Evolutionary conservation across 1,139 yeast species (phyloP).

Genomic region (Debaryomyces udenii): DNA sequence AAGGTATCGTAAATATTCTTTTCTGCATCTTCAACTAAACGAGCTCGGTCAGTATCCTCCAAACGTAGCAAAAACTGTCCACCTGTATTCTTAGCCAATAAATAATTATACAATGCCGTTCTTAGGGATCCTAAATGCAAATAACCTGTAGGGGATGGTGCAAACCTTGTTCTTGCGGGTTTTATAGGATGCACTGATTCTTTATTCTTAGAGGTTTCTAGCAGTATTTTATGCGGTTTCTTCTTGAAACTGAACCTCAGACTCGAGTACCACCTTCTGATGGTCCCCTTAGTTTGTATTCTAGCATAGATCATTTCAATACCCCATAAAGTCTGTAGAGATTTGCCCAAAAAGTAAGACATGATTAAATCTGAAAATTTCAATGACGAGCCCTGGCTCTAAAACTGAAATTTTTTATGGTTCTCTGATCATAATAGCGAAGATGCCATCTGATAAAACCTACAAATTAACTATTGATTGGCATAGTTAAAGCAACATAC

Average conservation of each 20-base stretch:
- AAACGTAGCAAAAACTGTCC: constrained; percentile 82
- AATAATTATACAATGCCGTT: constrained; percentile 88
- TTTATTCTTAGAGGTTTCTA: constrained; percentile 2
- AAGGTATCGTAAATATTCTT: constrained; percentile 73
- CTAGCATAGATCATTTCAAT: constrained; percentile 1
- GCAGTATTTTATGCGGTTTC: constrained; percentile 2
- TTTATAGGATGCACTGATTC: constrained; percentile 42
- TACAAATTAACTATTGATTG: constrained; percentile 1
- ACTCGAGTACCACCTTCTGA: constrained; percentile 11
- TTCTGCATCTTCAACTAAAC: constrained; percentile 84
- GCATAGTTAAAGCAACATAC: background rate
- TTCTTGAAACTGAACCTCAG: constrained; percentile 13
- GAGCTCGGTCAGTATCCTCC: constrained; percentile 88
- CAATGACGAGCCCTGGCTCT: constrained; percentile 6
- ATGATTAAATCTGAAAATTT: constrained; percentile 3
- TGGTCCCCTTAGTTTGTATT: background rate
- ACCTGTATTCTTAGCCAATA: constrained; percentile 75
- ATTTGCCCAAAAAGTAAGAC: background rate
- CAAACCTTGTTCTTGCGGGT: constrained; percentile 90
- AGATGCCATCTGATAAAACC: background rate
- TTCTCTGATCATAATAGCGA: background rate
- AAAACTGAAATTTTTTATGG: constrained; percentile 5
- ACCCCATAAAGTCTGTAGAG: background rate
- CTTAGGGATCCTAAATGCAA: constrained; percentile 90
- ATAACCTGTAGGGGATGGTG: constrained; percentile 97